Evolutionary conservation across 192 early-diverging fungal species (phyloP).

Genomic region (Linnemannia hyalina): DNA sequence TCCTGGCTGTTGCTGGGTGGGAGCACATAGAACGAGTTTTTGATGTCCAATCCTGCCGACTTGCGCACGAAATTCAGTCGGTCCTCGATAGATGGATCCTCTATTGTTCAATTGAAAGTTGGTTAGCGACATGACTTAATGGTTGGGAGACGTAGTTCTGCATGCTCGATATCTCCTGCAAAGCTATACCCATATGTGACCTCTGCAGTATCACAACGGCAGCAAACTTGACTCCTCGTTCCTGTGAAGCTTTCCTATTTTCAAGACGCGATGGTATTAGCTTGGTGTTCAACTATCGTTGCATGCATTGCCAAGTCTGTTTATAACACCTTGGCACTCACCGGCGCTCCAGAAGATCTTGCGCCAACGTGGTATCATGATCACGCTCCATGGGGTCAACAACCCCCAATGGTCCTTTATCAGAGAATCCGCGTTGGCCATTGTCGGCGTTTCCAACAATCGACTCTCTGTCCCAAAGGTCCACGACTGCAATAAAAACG

Average conservation of each 20-base stretch:
- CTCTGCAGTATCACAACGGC: constrained; percentile 75
- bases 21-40: constrained; percentile 77
- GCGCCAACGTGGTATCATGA: constrained; percentile 67
- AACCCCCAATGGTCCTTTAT: constrained; percentile 56
- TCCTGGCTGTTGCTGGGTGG: constrained; percentile 63
- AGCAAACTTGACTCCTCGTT: constrained; percentile 79
- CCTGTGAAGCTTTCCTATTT: constrained; percentile 71
- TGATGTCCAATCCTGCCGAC: constrained; percentile 75
- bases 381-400: constrained; percentile 74
- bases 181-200: constrained; percentile 66
- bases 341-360: constrained; percentile 79
- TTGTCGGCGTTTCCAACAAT: constrained; percentile 10
- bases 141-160: not conserved
- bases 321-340: constrained; percentile 28
- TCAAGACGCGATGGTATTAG: not conserved
- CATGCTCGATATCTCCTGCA: not conserved
- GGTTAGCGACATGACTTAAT: not conserved
- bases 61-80: constrained; percentile 76
- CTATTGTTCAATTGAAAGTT: constrained; percentile 42
- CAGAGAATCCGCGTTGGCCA: constrained; percentile 21
- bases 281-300: not conserved
- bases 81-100: constrained; percentile 77
- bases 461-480: constrained; percentile 69
- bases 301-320: not conserved
- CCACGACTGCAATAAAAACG: constrained; percentile 77